Percentiles rank a stretch among this genome's conserved stretches.
Conservation (phyloP, 495 filamentous ascomycete genomes). For the Xylaria curta region DNA sequence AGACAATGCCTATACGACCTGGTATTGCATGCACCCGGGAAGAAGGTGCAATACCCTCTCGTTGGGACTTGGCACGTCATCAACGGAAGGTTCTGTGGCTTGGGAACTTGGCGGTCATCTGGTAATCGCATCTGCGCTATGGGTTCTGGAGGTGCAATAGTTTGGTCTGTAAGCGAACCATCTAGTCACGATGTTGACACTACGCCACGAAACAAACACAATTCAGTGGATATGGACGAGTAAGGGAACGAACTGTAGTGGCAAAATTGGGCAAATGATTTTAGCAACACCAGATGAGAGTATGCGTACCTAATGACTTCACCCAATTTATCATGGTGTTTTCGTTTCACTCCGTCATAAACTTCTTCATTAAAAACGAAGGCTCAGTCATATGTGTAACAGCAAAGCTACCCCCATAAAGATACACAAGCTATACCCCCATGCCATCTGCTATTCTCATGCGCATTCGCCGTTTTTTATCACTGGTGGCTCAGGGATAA, state of each 20-base stretch:
- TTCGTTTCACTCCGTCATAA: too few relatives aligned
- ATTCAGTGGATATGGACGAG: too few relatives aligned
- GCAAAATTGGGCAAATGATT: background rate
- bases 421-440: too few relatives aligned
- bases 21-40: slow-evolving; percentile 24
- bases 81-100: slow-evolving; percentile 16
- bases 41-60: slow-evolving; percentile 23
- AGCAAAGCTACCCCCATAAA: too few relatives aligned
- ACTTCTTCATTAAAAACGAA: too few relatives aligned
- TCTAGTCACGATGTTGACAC: background rate
- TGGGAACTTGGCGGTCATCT: slow-evolving; percentile 28
- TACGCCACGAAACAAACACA: background rate
- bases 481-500: too few relatives aligned
- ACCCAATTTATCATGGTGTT: background rate
- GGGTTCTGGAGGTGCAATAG: slow-evolving; percentile 25
- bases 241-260: background rate
- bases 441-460: too few relatives aligned
- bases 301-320: background rate
- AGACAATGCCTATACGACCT: slow-evolving; percentile 23
- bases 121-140: slow-evolving; percentile 28
- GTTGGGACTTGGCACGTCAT: slow-evolving; percentile 26
- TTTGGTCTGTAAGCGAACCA: slow-evolving; percentile 22
- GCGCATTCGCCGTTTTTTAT: too few relatives aligned
- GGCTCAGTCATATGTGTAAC: too few relatives aligned
- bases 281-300: background rate